These are phyloP conservation scores for Xylariaceae sp. DNA, from an alignment of 2,329 filamentous ascomycete genomes.

Conservation along the genomic window DNA sequence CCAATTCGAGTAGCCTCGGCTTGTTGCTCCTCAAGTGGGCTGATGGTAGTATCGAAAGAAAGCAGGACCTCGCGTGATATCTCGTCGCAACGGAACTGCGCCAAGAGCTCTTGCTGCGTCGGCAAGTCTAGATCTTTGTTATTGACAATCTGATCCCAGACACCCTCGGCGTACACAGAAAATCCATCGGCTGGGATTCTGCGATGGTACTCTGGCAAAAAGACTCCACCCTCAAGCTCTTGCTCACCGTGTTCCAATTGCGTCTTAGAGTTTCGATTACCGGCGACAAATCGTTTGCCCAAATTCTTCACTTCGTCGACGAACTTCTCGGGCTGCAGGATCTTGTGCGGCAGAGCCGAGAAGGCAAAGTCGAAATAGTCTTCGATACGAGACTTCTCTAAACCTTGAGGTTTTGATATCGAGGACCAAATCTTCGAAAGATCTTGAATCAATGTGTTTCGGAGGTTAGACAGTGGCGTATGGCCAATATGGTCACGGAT, in stretches of 20 bases:
- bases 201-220: constrained; percentile 91
- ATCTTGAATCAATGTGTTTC: constrained; percentile 86
- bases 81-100: constrained; percentile 96
- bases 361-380: constrained; percentile 99
- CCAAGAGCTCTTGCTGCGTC: constrained; percentile 92
- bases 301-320: constrained; percentile 74
- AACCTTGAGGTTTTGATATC: constrained; percentile 83
- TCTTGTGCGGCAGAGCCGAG: constrained; percentile 92
- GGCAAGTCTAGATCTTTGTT: constrained; percentile 98
- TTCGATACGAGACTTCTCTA: constrained; percentile 85
- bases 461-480: constrained; percentile 85
- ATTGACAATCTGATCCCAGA: constrained; percentile 98
- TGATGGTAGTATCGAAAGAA: constrained; percentile 75
- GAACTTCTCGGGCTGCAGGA: constrained; percentile 91
- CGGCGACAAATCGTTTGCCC: constrained; percentile 75
- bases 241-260: constrained; percentile 62
- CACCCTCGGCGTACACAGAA: constrained; percentile 83
- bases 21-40: constrained; percentile 82
- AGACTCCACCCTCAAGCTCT: constrained; percentile 73
- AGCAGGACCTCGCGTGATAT: constrained; percentile 86
- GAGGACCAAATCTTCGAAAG: constrained; percentile 88
- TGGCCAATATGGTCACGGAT: constrained; percentile 94
- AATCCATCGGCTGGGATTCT: constrained; percentile 97
- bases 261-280: constrained; percentile 66
- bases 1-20: constrained; percentile 70